Evolutionary conservation across 768 basidiomycete genomes (phyloP).

Genomic region (Boletus rubescentipes): DNA sequence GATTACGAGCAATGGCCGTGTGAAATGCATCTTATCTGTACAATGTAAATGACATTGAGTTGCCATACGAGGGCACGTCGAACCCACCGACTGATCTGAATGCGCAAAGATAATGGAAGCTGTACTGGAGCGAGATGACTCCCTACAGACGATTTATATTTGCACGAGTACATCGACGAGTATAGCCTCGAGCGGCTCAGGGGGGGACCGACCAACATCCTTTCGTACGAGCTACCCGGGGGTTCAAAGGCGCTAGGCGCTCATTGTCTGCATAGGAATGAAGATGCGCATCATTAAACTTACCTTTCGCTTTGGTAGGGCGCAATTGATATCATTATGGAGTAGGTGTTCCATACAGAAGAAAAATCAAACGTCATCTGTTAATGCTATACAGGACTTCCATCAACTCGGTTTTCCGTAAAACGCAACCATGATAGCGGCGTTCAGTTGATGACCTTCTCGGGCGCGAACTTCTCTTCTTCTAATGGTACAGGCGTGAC

Average conservation of each 20-base stretch:
- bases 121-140: background rate
- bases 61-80: background rate
- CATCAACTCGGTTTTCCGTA: background rate
- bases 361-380: background rate
- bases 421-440: too few relatives aligned
- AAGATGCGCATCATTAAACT: too few relatives aligned
- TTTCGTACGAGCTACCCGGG: too few relatives aligned
- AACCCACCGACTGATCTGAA: background rate
- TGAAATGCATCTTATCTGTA: background rate
- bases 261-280: too few relatives aligned
- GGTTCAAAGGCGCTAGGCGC: background rate
- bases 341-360: background rate
- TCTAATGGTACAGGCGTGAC: too few relatives aligned
- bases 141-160: background rate
- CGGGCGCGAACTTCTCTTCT: too few relatives aligned
- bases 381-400: background rate
- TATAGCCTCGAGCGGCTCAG: too few relatives aligned
- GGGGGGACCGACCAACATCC: too few relatives aligned
- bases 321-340: too few relatives aligned
- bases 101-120: background rate
- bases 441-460: too few relatives aligned
- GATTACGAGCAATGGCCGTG: background rate
- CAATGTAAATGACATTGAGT: background rate
- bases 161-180: background rate
- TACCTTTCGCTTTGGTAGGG: too few relatives aligned